Evolutionary conservation across 441 rosid species (phyloP).

Genomic region (Pelargonium exstipulatum): DNA sequence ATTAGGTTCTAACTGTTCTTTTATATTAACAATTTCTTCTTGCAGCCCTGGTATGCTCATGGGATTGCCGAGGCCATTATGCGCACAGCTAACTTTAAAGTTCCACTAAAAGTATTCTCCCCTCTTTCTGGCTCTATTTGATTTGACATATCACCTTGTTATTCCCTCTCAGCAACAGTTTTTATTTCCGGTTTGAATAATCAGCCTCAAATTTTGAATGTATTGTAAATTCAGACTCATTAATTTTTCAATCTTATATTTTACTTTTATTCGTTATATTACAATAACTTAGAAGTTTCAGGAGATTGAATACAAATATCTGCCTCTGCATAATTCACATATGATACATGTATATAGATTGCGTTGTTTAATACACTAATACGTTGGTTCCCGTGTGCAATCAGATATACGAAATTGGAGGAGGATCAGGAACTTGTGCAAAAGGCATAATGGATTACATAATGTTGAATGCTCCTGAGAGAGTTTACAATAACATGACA

Average conservation of each 20-base stretch:
- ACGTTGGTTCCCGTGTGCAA: slow-evolving; percentile 21
- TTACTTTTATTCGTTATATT: neutral
- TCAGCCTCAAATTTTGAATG: neutral
- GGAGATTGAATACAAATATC: neutral
- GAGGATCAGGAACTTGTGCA: slow-evolving; percentile 97
- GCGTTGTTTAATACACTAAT: slow-evolving; percentile 15
- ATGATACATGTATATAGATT: slow-evolving; percentile 15
- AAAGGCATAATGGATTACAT: slow-evolving; percentile 95
- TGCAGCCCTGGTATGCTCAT: slow-evolving; percentile 97
- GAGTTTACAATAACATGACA: slow-evolving; percentile 82
- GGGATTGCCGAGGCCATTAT: slow-evolving; percentile 92
- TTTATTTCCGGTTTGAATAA: neutral
- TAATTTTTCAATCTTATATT: neutral
- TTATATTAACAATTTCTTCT: slow-evolving; percentile 12
- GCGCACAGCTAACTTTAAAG: slow-evolving; percentile 78
- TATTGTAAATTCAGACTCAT: neutral
- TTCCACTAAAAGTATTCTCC: slow-evolving; percentile 63
- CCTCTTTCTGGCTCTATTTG: neutral
- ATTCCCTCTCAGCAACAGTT: too few relatives aligned
- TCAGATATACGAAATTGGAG: slow-evolving; percentile 95
- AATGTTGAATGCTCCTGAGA: slow-evolving; percentile 80
- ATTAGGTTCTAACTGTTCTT: neutral
- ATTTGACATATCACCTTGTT: neutral
- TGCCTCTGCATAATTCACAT: neutral
- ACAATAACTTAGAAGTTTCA: neutral